phyloP scores from a whole-genome alignment of 345 rosid genomes.

The Aquilaria yunnanensis region DNA sequence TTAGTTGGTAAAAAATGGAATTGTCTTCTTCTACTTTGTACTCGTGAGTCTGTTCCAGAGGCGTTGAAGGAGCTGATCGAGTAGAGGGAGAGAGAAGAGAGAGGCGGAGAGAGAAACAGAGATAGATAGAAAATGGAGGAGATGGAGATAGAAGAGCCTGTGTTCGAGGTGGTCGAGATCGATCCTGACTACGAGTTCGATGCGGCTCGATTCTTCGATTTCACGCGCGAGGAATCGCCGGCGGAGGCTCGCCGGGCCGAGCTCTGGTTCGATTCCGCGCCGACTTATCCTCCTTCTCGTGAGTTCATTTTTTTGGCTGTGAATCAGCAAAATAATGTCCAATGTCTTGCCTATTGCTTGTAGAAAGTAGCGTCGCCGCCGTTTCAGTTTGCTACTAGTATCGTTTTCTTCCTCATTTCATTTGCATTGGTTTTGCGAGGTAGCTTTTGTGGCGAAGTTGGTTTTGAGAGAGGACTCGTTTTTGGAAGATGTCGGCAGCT shows the following conservation, averaged over 20 bases:
- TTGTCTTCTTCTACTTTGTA: conserved; percentile 8
- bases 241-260: conserved; percentile 61
- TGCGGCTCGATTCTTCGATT: conserved; percentile 74
- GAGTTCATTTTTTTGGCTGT: conserved; percentile 23
- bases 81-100: conserved; percentile 20
- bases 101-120: conserved; percentile 21
- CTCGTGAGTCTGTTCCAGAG: conserved; percentile 12
- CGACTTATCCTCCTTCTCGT: conserved; percentile 86
- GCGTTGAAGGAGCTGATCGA: conserved; percentile 9
- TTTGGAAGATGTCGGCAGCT: conserved; percentile 25
- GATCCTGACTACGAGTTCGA: conserved; percentile 92
- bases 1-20: conserved; percentile 1
- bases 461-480: conserved; percentile 36
- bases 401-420: too few species aligned
- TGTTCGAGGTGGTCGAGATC: conserved; percentile 69
- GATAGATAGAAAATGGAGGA: conserved; percentile 31
- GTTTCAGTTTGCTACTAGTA: too few species aligned
- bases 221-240: conserved; percentile 52
- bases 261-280: conserved; percentile 75
- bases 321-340: too few species aligned
- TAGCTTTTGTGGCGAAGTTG: conserved; percentile 58
- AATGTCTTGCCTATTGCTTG: too few species aligned
- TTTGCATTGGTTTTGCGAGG: too few species aligned
- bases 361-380: too few species aligned
- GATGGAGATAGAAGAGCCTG: conserved; percentile 44